phyloP scores from a whole-genome alignment of 352 stramenopile genomes.

The Globisporangium cylindrosporum region DNA sequence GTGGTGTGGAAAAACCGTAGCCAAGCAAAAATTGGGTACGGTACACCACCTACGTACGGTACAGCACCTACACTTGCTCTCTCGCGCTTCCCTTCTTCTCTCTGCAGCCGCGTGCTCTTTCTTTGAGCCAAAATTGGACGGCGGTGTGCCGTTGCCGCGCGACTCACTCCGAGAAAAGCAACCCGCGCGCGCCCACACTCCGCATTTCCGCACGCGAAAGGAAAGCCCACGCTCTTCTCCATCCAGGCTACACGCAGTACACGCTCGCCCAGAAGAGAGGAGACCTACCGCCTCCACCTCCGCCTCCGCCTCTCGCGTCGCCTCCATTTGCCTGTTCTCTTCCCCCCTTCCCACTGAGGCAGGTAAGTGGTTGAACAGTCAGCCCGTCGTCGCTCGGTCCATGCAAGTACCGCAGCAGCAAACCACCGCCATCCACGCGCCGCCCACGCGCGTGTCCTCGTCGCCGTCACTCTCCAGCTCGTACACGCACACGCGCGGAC shows the following conservation, averaged over 20 bases:
- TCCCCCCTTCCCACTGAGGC: background rate
- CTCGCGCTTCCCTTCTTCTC: background rate
- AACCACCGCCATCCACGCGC: background rate
- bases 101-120: background rate
- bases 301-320: background rate
- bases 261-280: background rate
- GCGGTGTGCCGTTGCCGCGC: background rate
- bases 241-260: background rate
- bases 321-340: background rate
- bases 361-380: background rate
- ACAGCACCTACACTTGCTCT: background rate
- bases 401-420: slow-evolving; percentile 7
- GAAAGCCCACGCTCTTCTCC: background rate
- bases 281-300: background rate
- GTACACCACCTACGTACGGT: background rate
- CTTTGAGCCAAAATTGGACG: slow-evolving; percentile 1
- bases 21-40: too few species aligned
- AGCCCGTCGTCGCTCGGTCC: background rate
- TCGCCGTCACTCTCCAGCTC: slow-evolving; percentile 19
- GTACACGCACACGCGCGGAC: slow-evolving; percentile 8
- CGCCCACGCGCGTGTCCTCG: slow-evolving; percentile 14
- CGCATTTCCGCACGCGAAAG: background rate
- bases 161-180: slow-evolving; percentile 2
- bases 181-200: background rate
- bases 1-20: too few species aligned